Percentiles rank a stretch among this genome's conserved stretches.
Evolutionary conservation across 139 green algal genomes (phyloP).

Genomic region (Volvox reticuliferus): DNA sequence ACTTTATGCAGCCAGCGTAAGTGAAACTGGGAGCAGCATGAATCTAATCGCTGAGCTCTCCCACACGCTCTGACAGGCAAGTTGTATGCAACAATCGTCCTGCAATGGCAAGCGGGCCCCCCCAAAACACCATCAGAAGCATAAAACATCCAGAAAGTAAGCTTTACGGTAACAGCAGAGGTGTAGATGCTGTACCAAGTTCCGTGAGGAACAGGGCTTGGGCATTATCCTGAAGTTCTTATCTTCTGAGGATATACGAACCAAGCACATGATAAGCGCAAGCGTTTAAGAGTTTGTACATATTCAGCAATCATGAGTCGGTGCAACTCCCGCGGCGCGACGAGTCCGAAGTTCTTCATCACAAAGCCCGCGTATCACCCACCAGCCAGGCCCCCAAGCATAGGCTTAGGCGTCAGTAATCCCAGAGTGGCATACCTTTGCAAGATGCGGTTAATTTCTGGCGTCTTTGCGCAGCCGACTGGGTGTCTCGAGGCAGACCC

Average conservation of each 20-base stretch:
- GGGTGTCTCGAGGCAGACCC: background rate
- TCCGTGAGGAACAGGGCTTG: background rate
- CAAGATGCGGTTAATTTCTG: background rate
- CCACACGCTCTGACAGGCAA: background rate
- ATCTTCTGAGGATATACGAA: too few species aligned
- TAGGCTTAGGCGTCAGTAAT: too few species aligned
- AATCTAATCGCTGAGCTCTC: background rate
- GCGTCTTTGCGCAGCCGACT: background rate
- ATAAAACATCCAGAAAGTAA: background rate
- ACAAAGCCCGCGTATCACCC: background rate
- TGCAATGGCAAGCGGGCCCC: background rate
- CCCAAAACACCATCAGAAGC: background rate
- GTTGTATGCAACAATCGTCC: background rate
- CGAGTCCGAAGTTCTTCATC: background rate
- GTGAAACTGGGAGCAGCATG: background rate
- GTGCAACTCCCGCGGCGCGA: background rate
- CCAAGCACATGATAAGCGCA: too few species aligned
- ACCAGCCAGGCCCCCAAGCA: too few species aligned
- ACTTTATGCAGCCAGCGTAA: background rate
- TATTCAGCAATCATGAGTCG: background rate
- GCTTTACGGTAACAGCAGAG: background rate
- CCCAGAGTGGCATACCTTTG: background rate
- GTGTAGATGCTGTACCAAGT: background rate
- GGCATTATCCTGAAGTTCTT: too few species aligned
- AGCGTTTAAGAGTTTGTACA: background rate